These are phyloP conservation scores for Bryum argenteum DNA, from an alignment of 225 moss, liverwort and hornwort genomes.

Conservation along the genomic window DNA sequence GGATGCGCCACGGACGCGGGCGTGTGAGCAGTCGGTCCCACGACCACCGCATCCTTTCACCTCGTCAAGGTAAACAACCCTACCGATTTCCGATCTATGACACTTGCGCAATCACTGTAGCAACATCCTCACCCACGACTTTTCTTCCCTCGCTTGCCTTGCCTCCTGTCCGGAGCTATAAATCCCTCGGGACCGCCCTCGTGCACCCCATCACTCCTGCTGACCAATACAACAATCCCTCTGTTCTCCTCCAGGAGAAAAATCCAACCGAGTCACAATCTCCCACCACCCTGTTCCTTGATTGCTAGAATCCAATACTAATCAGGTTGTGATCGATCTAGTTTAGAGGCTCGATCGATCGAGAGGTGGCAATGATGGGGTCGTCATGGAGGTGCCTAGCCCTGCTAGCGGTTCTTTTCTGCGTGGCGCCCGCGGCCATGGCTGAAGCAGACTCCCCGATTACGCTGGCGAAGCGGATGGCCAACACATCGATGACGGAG, in stretches of 20 bases:
- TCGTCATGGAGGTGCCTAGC: conserved; percentile 1
- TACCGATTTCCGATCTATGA: background rate
- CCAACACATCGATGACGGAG: conserved; percentile 51
- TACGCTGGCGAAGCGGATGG: conserved; percentile 59
- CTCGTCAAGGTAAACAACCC: background rate
- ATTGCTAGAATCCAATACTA: no score
- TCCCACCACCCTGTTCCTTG: no score
- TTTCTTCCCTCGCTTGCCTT: background rate
- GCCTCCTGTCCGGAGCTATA: background rate
- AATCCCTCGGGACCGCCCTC: background rate
- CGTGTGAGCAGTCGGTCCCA: background rate
- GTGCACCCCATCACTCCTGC: background rate
- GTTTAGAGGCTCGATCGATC: background rate
- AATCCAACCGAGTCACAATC: no score
- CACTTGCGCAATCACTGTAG: background rate
- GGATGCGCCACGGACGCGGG: background rate
- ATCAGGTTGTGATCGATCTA: no score
- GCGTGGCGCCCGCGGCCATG: background rate
- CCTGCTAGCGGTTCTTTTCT: conserved; percentile 7
- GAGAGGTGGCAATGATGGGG: conserved; percentile 17
- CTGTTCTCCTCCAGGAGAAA: no score
- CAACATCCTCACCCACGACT: background rate
- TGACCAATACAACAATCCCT: background rate
- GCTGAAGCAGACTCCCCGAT: conserved; percentile 21
- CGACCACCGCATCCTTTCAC: background rate